Conservation (phyloP, 108 stramenopile species). For the Cyclotella baltica region DNA sequence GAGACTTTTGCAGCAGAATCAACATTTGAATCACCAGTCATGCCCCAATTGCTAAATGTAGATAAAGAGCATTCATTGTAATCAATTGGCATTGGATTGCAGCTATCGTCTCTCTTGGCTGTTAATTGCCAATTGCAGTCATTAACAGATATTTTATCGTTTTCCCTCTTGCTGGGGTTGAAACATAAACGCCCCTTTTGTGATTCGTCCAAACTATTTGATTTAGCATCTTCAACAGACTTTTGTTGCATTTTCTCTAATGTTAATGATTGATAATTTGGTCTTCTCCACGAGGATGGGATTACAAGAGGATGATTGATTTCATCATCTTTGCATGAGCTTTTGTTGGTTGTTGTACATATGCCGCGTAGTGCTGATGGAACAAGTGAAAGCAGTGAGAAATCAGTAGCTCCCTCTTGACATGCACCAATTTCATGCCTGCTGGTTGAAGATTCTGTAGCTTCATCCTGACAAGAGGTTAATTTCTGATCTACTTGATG, state of each 20-base stretch:
- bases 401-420: constrained; percentile 14
- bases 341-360: background rate
- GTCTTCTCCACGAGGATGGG: constrained; percentile 38
- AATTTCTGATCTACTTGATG: no score
- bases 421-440: background rate
- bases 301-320: constrained; percentile 16
- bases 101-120: background rate
- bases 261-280: constrained; percentile 28
- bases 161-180: background rate
- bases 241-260: constrained; percentile 33
- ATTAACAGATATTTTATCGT: background rate
- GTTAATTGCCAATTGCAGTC: no score
- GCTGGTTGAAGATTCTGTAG: no score
- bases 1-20: no score
- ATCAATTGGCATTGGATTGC: constrained; percentile 17
- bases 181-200: background rate
- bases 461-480: no score
- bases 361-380: constrained; percentile 18
- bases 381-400: constrained; percentile 19
- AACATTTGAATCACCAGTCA: constrained; percentile 26
- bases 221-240: background rate
- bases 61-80: constrained; percentile 61
- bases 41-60: constrained; percentile 56
- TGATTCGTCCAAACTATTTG: background rate
- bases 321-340: background rate